phyloP scores from a whole-genome alignment of 805 yeast species.

The Diddensiella transvaalensis region DNA sequence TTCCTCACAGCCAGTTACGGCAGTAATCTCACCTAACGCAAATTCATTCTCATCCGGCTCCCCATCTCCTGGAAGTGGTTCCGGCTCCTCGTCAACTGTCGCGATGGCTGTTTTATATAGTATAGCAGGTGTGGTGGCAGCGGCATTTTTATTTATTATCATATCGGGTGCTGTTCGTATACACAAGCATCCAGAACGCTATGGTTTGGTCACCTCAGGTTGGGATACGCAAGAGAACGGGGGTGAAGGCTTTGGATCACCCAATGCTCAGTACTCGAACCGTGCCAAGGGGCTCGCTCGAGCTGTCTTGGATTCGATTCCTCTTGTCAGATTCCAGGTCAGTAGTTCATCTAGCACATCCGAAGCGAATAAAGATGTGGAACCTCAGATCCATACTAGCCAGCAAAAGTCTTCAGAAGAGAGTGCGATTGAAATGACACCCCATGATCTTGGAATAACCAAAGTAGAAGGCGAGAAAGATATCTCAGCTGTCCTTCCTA shows the following conservation, averaged over 20 bases:
- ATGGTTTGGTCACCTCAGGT: conserved; percentile 23
- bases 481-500: neutral
- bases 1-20: conserved; percentile 5
- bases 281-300: conserved; percentile 36
- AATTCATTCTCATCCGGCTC: neutral
- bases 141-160: conserved; percentile 29
- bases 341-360: neutral
- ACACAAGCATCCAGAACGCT: conserved; percentile 36
- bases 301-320: conserved; percentile 36
- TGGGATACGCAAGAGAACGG: conserved; percentile 5
- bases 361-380: neutral
- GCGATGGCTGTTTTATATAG: conserved; percentile 33
- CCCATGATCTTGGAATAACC: neutral
- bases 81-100: conserved; percentile 18
- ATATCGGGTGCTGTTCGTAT: conserved; percentile 34
- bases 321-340: conserved; percentile 27
- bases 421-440: neutral
- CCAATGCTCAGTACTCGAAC: conserved; percentile 15
- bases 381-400: neutral
- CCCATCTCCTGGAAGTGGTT: neutral
- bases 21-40: conserved; percentile 6
- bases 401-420: neutral
- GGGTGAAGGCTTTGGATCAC: conserved; percentile 15
- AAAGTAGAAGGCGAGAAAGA: neutral
- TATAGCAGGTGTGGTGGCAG: conserved; percentile 30